Evolutionary conservation across 345 rosid genomes (phyloP).

Genomic region (Dipteronia dyeriana): DNA sequence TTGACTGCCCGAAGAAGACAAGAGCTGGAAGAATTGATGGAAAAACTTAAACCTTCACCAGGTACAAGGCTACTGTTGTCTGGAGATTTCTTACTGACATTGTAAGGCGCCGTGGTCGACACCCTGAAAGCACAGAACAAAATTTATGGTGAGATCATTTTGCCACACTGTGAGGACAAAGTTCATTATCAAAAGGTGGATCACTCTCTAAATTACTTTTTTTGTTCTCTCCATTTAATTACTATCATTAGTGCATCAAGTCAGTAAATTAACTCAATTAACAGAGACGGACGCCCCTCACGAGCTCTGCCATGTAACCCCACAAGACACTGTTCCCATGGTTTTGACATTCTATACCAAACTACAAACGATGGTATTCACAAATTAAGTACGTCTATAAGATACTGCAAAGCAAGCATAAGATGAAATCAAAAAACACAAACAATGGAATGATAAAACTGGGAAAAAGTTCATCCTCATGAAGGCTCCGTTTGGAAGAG

Average conservation of each 20-base stretch:
- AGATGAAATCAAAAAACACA: background rate
- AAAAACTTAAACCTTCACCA: slow-evolving; percentile 34
- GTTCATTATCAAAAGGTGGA: background rate
- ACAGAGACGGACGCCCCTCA: too few relatives aligned
- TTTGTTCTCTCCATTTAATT: background rate
- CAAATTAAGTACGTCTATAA: background rate
- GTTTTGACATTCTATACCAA: background rate
- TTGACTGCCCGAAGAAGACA: slow-evolving; percentile 24
- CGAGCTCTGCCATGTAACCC: too few relatives aligned
- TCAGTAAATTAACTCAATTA: background rate
- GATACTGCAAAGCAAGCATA: background rate
- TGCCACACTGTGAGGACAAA: background rate
- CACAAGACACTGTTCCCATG: background rate
- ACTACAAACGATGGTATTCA: background rate
- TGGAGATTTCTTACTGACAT: slow-evolving; percentile 30
- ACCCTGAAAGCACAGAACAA: slow-evolving; percentile 42
- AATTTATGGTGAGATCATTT: slow-evolving; percentile 12
- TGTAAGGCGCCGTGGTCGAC: slow-evolving; percentile 48
- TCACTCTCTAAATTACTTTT: background rate
- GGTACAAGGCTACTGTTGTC: slow-evolving; percentile 29
- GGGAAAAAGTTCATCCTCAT: background rate
- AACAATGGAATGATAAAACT: background rate
- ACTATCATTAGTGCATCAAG: background rate
- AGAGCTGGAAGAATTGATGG: slow-evolving; percentile 38
- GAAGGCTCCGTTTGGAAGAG: too few relatives aligned